phyloP scores from a whole-genome alignment of 2,329 filamentous ascomycete genomes.

The Fusarium stilboides region DNA sequence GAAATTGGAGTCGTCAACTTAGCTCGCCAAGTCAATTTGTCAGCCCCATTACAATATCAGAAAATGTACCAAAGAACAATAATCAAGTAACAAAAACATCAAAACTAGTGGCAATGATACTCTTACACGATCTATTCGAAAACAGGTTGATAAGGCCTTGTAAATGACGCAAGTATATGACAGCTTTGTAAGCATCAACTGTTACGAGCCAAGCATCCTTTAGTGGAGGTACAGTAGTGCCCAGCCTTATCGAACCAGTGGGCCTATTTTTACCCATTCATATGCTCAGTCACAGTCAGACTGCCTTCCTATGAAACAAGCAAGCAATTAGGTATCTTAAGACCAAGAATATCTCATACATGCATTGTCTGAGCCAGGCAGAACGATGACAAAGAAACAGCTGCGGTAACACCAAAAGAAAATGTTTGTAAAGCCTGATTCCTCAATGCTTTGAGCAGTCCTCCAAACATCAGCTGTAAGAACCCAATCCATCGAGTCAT shows the following conservation, averaged over 20 bases:
- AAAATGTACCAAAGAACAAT: too few species aligned
- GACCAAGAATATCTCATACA: not conserved
- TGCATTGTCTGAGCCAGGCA: not conserved
- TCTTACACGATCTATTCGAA: too few species aligned
- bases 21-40: conserved; percentile 12
- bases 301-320: not conserved
- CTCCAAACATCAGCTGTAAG: not conserved
- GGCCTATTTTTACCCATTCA: too few species aligned
- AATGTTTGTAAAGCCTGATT: not conserved
- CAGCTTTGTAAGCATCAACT: too few species aligned
- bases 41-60: not conserved
- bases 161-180: too few species aligned
- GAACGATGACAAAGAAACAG: not conserved
- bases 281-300: not conserved
- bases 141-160: too few species aligned
- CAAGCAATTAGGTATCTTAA: not conserved
- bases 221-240: too few species aligned
- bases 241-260: too few species aligned
- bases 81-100: too few species aligned
- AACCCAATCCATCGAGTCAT: not conserved
- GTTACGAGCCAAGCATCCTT: too few species aligned
- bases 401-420: not conserved
- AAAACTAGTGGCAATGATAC: too few species aligned
- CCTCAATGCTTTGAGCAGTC: not conserved
- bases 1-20: conserved; percentile 15